These are phyloP conservation scores for Pinus taeda DNA, from an alignment of 75 land plant genomes.

Conservation along the genomic window DNA sequence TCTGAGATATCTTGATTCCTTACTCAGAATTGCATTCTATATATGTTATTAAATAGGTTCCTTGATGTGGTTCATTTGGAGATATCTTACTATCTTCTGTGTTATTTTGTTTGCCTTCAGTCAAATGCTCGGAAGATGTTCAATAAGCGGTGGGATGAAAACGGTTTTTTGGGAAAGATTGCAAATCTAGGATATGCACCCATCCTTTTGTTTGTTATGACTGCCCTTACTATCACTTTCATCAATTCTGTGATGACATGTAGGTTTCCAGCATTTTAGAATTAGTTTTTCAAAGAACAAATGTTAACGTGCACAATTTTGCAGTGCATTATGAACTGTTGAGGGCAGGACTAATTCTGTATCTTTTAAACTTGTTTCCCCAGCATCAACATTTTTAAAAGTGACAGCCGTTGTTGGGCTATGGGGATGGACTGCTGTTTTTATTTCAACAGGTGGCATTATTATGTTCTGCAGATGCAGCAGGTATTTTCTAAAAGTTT, in stretches of 20 bases:
- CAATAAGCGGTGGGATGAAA: constrained; percentile 22
- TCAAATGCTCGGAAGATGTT: constrained; percentile 13
- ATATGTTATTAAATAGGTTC: no score
- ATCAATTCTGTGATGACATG: constrained; percentile 51
- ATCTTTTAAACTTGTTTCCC: neutral
- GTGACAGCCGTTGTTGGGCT: constrained; percentile 65
- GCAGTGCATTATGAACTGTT: neutral
- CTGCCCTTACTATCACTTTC: constrained; percentile 30
- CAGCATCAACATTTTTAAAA: constrained; percentile 49
- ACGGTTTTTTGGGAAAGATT: constrained; percentile 24
- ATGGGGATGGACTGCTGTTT: constrained; percentile 60
- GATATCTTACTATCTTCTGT: no score
- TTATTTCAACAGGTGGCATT: constrained; percentile 37
- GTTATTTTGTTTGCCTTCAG: no score
- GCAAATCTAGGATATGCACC: constrained; percentile 52
- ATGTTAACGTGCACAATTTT: neutral
- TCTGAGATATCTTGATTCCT: no score
- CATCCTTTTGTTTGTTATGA: constrained; percentile 29
- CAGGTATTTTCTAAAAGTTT: constrained; percentile 31
- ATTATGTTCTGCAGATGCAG: constrained; percentile 59
- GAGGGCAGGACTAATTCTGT: neutral
- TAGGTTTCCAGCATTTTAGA: constrained; percentile 5
- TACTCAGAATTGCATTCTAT: no score
- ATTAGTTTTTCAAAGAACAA: neutral
- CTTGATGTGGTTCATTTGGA: no score